phyloP scores from a whole-genome alignment of 805 yeast species.

The Grigorovia transvaalensis region DNA sequence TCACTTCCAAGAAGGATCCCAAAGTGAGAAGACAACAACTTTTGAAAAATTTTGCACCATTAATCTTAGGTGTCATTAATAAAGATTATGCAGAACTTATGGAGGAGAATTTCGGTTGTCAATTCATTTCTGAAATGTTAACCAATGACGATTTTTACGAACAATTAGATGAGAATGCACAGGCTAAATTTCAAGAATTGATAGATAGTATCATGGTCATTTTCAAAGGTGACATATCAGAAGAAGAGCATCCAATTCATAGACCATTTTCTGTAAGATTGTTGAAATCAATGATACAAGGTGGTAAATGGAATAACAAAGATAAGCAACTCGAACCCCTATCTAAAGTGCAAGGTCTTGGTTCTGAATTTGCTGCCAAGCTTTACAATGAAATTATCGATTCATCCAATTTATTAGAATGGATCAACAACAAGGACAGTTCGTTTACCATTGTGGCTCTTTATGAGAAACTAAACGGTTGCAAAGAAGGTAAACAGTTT shows the following conservation, averaged over 20 bases:
- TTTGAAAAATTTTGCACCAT: slow-evolving; percentile 51
- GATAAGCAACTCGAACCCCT: slow-evolving; percentile 40
- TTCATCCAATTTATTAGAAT: slow-evolving; percentile 40
- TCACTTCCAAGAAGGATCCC: slow-evolving; percentile 79
- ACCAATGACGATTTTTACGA: slow-evolving; percentile 41
- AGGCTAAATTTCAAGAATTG: slow-evolving; percentile 35
- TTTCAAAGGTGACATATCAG: slow-evolving; percentile 56
- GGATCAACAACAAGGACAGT: slow-evolving; percentile 62
- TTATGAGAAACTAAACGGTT: slow-evolving; percentile 51
- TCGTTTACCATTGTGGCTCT: slow-evolving; percentile 76
- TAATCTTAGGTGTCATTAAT: slow-evolving; percentile 45
- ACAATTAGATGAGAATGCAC: slow-evolving; percentile 28
- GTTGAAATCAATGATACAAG: slow-evolving; percentile 68
- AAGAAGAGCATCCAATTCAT: slow-evolving; percentile 56
- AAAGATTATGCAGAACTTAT: slow-evolving; percentile 44
- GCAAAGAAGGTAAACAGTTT: slow-evolving; percentile 38
- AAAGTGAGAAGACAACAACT: slow-evolving; percentile 66
- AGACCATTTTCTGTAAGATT: slow-evolving; percentile 68
- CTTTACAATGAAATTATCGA: slow-evolving; percentile 45
- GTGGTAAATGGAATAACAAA: slow-evolving; percentile 71
- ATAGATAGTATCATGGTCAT: slow-evolving; percentile 47
- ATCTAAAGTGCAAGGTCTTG: slow-evolving; percentile 38
- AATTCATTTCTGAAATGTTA: slow-evolving; percentile 67
- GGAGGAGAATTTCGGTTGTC: slow-evolving; percentile 70
- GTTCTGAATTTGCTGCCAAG: slow-evolving; percentile 48